Base-by-base conservation (phyloP, 2,329 filamentous ascomycete species). In the Dactylellina haptotyla region DNA sequence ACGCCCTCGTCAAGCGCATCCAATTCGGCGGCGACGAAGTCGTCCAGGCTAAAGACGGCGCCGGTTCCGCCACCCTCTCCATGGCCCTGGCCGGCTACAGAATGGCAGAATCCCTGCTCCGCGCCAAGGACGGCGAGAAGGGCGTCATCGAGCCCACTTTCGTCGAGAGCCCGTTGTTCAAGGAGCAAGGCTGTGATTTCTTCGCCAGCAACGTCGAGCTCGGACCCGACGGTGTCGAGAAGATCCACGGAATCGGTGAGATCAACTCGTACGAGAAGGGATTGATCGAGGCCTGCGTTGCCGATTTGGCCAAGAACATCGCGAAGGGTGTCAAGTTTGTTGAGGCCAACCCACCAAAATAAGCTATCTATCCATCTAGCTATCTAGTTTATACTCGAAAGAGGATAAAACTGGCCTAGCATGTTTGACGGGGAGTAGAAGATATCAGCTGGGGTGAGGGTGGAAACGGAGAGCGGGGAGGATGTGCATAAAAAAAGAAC, bases 11-110 rank as follows among this genome's bases (percentile, higher is more conserved):
- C 84, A 89, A 93, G 83, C 93, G 95, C 82, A 95, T 98, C 80
- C 94, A 98, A 86, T 98, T 98, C 83, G 94, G 95, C 83, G 94
- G 94, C 87, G 94, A 98, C 83, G 94, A 98, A 89, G 94, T 98
- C 78, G 94, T 98, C 85, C 88, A 97, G 89, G 95, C 94, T 84
- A 98, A 98, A 91, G 93, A 94, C 82, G 95, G 94, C 83, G 93
- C 93, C 80, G 94, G 94, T 79, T 97, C 93, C 78, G 94, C 94
- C 82, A 98, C 94, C 76, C 91, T 98, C 79, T 97, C 93, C 85
- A 99, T 99, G 94, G 94, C 94, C 80, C 94, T 97, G 88, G 94
- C 94, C 78, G 94, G 94, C 84, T 87, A 87, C 76, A 87, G 88
- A 78, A 89, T 90, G 83, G 92, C 95, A 79, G 93, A 98, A 86